Evolutionary conservation across 345 rosid genomes (phyloP).

Genomic region (Citrus australasica): DNA sequence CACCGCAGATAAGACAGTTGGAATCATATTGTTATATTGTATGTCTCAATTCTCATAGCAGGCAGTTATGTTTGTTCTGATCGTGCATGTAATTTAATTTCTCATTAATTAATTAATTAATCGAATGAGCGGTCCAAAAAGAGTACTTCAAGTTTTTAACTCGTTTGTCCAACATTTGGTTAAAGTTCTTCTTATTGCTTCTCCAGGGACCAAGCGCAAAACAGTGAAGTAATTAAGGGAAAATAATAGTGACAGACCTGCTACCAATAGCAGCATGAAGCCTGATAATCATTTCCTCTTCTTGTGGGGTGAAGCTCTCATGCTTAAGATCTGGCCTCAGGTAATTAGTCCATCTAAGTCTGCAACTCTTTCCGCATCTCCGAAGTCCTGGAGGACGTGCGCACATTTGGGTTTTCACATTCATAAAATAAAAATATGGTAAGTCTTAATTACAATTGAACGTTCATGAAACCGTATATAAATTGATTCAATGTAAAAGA

Average conservation of each 20-base stretch:
- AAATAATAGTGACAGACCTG: slow-evolving; percentile 36
- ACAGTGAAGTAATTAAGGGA: background rate
- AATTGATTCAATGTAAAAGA: no score
- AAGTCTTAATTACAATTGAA: background rate
- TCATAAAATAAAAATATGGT: slow-evolving; percentile 1
- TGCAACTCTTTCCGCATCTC: slow-evolving; percentile 82
- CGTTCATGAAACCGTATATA: background rate
- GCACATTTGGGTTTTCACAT: slow-evolving; percentile 1
- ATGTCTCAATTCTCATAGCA: background rate
- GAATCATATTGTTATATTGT: background rate
- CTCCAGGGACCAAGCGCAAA: background rate
- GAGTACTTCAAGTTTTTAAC: no score
- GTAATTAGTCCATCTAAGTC: slow-evolving; percentile 70
- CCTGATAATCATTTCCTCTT: slow-evolving; percentile 79
- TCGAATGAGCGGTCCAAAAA: no score
- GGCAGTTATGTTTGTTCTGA: background rate
- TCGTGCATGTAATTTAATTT: background rate
- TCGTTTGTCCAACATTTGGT: background rate
- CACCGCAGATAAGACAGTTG: slow-evolving; percentile 13
- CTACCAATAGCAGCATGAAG: slow-evolving; percentile 93
- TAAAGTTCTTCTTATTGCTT: background rate
- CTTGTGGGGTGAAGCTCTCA: slow-evolving; percentile 71
- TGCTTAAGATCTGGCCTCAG: slow-evolving; percentile 59
- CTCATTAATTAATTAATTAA: no score
- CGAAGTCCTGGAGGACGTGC: slow-evolving; percentile 41